Evolutionary conservation across 2,329 filamentous ascomycete genomes (phyloP), one percentile per base, ranked within the genome.

Genomic region (Metarhizium album): DNA sequence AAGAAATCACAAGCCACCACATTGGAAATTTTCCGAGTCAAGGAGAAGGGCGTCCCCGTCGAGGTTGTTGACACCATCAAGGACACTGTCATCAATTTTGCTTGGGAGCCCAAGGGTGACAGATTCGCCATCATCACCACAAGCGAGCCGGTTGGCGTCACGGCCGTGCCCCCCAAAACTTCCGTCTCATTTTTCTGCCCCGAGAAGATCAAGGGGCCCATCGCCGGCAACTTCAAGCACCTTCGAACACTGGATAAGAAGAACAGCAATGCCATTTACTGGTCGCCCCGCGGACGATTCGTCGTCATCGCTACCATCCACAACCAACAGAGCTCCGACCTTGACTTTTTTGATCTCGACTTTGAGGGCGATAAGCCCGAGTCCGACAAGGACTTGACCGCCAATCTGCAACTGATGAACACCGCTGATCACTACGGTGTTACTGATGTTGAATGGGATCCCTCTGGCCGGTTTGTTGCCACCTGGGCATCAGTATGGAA

Each of bases 241-340:
- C 84, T 97, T 59, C 84, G 90, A 56, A 97, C 90, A 8, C 77
- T 95, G 51, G 93, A 98, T 62, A 97, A 97, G 83, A 97, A 97
- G 83, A 97, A 94, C 73, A 95, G 87, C 80, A 98, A 98, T 65
- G 90, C 88, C 58, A 98, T 98, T 64, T 97, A 97, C 82, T 98
- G 93, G 93, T 95, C 90, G 20, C 93, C 93, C 23, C 88, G 85
- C 68, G 93, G 93, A 49, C 85, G 93, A 46, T 98, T 98, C 64
- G 91, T 97, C 37, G 84, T 97, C 45, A 83, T 98, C 50, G 93
- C 90, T 49, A 94, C 93, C 11, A 88, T 98, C 49, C 83, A 87
- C 70, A 96, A 90, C 62, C 84, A 90, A 66, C 88, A 95, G 70
- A 91, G 84, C 71, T 95, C 89, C 57, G 93, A 98, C 57, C 82